A percentile compares a stretch with the other conserved stretches of the same genome.
These are phyloP conservation scores for Antrodiella citrinella DNA, from an alignment of 768 basidiomycete genomes.

Conservation along the genomic window DNA sequence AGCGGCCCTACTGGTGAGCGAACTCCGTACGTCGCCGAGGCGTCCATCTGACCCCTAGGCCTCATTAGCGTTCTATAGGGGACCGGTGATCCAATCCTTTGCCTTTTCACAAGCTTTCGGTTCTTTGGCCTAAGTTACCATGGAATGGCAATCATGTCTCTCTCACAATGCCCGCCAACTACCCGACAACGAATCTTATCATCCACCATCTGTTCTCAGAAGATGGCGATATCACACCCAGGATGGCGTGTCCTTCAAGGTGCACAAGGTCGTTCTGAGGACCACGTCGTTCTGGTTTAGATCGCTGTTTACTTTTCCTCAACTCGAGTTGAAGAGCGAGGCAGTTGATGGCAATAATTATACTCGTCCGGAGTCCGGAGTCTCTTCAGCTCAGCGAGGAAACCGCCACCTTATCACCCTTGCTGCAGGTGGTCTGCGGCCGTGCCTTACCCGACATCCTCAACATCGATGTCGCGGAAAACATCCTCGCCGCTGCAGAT, in stretches of 20 bases:
- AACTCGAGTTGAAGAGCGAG: too few relatives aligned
- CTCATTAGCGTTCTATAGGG: too few relatives aligned
- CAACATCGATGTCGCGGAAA: slow-evolving; percentile 34
- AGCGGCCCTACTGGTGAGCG: too few relatives aligned
- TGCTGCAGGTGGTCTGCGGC: slow-evolving; percentile 35
- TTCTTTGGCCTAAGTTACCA: too few relatives aligned
- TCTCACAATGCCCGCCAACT: background rate
- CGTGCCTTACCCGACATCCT: slow-evolving; percentile 31
- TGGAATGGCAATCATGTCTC: too few relatives aligned
- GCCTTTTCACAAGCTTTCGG: too few relatives aligned
- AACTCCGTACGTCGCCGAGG: too few relatives aligned
- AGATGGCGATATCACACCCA: slow-evolving; percentile 15
- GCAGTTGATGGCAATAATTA: background rate
- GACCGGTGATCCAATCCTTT: too few relatives aligned
- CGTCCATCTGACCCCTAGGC: too few relatives aligned
- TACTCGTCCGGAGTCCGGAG: slow-evolving; percentile 5
- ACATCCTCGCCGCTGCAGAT: slow-evolving; percentile 32
- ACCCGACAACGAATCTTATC: background rate
- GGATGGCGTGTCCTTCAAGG: slow-evolving; percentile 15
- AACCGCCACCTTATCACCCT: slow-evolving; percentile 27
- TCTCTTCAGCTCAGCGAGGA: slow-evolving; percentile 25
- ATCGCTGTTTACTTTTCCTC: slow-evolving; percentile 19
- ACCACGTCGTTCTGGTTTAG: slow-evolving; percentile 21
- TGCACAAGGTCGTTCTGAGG: slow-evolving; percentile 16
- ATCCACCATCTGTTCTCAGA: background rate